Evolutionary conservation across 2,329 filamentous ascomycete genomes (phyloP).

Genomic region (Calonectria leucothoes): DNA sequence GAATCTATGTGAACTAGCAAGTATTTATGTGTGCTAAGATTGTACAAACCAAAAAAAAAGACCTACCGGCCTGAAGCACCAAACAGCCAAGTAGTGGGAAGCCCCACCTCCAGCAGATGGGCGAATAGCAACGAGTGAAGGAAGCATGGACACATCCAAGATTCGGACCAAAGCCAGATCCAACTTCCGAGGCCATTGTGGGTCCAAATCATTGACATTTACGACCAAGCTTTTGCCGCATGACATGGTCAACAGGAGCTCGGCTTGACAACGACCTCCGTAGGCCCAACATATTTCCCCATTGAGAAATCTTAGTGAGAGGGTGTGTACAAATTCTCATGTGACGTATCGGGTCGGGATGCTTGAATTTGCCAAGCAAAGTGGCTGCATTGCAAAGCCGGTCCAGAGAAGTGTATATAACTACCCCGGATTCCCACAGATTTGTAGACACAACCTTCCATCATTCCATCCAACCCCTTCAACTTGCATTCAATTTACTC

Average conservation of each 20-base stretch:
- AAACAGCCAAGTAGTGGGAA: too few relatives aligned
- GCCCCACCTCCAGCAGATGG: background rate
- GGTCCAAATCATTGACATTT: background rate
- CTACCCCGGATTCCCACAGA: background rate
- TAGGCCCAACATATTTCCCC: background rate
- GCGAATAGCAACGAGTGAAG: background rate
- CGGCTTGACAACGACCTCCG: background rate
- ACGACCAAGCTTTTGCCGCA: background rate
- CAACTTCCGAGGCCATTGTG: background rate
- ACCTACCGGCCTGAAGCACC: too few relatives aligned
- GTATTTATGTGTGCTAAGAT: too few relatives aligned
- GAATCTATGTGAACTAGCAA: too few relatives aligned
- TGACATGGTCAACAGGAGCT: background rate
- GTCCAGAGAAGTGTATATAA: background rate
- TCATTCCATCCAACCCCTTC: background rate
- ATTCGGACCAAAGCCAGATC: background rate
- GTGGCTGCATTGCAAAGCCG: fast-evolving
- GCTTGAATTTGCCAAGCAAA: background rate
- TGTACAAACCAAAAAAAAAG: too few relatives aligned
- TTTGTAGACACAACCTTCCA: background rate
- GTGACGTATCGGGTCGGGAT: too few relatives aligned
- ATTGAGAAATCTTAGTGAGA: background rate
- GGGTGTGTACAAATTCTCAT: too few relatives aligned
- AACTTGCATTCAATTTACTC: background rate
- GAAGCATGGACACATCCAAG: background rate